Evolutionary conservation across 179 eudicot genomes (phyloP).

Genomic region (Camellia oleifera): DNA sequence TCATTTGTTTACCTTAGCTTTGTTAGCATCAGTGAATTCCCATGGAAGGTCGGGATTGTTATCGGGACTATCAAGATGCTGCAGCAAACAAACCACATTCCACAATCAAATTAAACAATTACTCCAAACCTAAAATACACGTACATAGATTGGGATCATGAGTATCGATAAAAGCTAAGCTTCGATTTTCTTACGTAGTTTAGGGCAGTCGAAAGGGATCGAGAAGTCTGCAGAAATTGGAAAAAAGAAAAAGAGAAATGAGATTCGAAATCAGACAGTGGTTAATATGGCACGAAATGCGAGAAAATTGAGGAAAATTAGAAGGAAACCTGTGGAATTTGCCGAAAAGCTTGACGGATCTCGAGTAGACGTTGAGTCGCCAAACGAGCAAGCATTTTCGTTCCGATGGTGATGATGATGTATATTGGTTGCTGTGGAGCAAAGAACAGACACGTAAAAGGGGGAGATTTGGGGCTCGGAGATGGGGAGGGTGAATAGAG

Average conservation of each 20-base stretch:
- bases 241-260: background rate
- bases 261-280: slow-evolving; percentile 7
- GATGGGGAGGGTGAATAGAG: no score
- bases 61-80: slow-evolving; percentile 92
- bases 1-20: slow-evolving; percentile 48
- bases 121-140: background rate
- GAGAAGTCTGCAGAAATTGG: slow-evolving; percentile 44
- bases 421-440: no score
- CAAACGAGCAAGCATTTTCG: no score
- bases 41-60: slow-evolving; percentile 76
- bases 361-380: no score
- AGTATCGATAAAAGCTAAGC: background rate
- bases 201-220: slow-evolving; percentile 85
- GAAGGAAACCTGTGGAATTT: no score
- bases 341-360: no score
- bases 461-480: no score
- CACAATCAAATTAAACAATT: background rate
- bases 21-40: slow-evolving; percentile 69
- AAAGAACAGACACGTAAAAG: no score
- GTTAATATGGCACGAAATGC: background rate
- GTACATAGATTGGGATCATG: background rate
- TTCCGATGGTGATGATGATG: no score
- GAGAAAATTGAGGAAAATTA: background rate
- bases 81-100: slow-evolving; percentile 9
- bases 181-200: slow-evolving; percentile 65